Base-by-base conservation (phyloP, 1,284 basidiomycete species). In the Rhizoctonia solani region DNA sequence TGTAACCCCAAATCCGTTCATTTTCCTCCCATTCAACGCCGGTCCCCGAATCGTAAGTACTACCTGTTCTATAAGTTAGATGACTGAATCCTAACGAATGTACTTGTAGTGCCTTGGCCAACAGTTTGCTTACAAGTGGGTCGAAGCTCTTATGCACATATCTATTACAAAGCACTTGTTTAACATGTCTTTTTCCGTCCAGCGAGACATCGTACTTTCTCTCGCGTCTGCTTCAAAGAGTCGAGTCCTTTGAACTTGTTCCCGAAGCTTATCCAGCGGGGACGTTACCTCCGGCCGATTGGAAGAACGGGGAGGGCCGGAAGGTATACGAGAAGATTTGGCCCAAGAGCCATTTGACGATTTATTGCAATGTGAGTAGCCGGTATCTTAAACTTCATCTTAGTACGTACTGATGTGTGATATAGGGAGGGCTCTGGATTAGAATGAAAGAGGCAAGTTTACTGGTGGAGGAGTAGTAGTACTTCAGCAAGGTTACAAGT, bases 141-240 rank as follows among this genome's bases (percentile, higher is more conserved):
- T 42, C 53, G 6, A n/a, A n/a, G n/a, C n/a, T n/a, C 21, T 27
- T 25, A 56, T 42, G 37, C 79, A 59, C 25, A 29, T 46, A 14
- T 9, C 16, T 27, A 25, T 78, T 78, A 3, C 34, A 21, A 19
- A 14, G 6, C 9, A 14, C 5, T 42, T 41, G 5, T n/a, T 14
- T 29, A n/a, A 70, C 19, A 68, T 71, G 52, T 55, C 87, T 82
- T 87, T 87, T 73, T 87, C 9, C 87, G 2, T 87, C 87, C 74
- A 87, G 87, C 73, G 86, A 88, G 71, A 81, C 82, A 72, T 87
- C 86, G 0, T 87, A 86, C 76, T 82, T 87, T 79, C 73, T 88
- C 67, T 80, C 88, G 47, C 82, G 85, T 9, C 76, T 89, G n/a
- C 74, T 89, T 19, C 87, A 89, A 75, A 74, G 77, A 39, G 85